A percentile compares a stretch with the other conserved stretches of the same genome.
phyloP scores from a whole-genome alignment of 352 stramenopile genomes.

The Phytophthora megakarya region DNA sequence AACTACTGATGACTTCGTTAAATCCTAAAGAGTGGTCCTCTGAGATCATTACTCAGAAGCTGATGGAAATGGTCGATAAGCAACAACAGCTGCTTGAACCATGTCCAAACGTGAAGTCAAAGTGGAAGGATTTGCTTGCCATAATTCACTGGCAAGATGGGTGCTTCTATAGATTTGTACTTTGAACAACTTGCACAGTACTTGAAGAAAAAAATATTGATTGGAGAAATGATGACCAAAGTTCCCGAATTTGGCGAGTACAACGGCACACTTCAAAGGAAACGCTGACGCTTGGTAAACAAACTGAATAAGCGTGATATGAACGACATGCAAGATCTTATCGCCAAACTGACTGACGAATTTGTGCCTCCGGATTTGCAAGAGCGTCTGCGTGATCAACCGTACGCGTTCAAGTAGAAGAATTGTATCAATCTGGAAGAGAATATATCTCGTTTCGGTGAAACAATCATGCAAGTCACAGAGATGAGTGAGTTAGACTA shows the following conservation, averaged over 20 bases:
- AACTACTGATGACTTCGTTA: no score
- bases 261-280: conserved; percentile 7
- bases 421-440: conserved; percentile 19
- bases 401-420: conserved; percentile 21
- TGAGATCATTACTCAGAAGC: no score
- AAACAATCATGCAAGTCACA: conserved; percentile 20
- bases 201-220: background rate
- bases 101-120: no score
- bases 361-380: conserved; percentile 31
- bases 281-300: conserved; percentile 21
- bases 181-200: no score
- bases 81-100: no score
- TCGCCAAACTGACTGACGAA: conserved; percentile 1
- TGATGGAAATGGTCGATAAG: no score
- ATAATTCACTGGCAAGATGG: no score
- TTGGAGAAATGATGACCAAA: conserved; percentile 3
- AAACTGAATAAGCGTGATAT: conserved; percentile 17
- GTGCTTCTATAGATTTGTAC: no score
- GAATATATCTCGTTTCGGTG: conserved; percentile 26
- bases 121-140: no score
- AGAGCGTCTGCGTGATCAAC: conserved; percentile 24
- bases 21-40: no score
- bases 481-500: conserved; percentile 37
- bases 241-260: conserved; percentile 20
- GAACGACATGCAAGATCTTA: conserved; percentile 11